Evolutionary conservation across 495 filamentous ascomycete genomes (phyloP).

Genomic region (Tuber umbilicatum): DNA sequence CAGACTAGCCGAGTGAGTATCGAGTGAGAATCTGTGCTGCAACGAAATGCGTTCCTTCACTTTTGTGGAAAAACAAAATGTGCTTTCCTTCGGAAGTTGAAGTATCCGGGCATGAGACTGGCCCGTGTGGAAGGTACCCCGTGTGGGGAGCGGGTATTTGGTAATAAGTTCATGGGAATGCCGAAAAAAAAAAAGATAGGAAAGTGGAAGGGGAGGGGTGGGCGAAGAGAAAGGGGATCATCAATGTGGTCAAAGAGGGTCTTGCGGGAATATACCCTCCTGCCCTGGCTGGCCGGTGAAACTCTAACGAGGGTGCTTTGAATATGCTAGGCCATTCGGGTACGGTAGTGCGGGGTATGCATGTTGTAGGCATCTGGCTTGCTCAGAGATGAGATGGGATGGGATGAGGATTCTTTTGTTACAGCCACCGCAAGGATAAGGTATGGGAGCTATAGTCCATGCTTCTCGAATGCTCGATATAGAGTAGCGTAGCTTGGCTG

Average conservation of each 20-base stretch:
- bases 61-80: background rate
- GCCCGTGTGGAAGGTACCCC: background rate
- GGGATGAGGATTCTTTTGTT: background rate
- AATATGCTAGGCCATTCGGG: background rate
- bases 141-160: background rate
- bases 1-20: background rate
- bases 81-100: background rate
- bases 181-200: background rate
- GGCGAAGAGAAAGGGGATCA: background rate
- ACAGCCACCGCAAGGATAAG: background rate
- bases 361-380: background rate
- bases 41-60: background rate
- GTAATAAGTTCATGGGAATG: background rate
- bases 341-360: background rate
- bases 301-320: background rate
- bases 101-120: background rate
- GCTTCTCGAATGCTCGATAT: too few relatives aligned
- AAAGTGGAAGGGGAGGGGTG: background rate
- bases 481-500: background rate
- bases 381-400: background rate
- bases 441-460: background rate
- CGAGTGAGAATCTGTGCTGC: slow-evolving; percentile 1
- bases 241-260: background rate
- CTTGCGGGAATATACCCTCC: background rate
- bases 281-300: background rate